Percentiles rank a stretch among this genome's conserved stretches.
These are phyloP conservation scores for Hypoxylon sp. DNA, from an alignment of 2,329 filamentous ascomycete species.

Conservation along the genomic window DNA sequence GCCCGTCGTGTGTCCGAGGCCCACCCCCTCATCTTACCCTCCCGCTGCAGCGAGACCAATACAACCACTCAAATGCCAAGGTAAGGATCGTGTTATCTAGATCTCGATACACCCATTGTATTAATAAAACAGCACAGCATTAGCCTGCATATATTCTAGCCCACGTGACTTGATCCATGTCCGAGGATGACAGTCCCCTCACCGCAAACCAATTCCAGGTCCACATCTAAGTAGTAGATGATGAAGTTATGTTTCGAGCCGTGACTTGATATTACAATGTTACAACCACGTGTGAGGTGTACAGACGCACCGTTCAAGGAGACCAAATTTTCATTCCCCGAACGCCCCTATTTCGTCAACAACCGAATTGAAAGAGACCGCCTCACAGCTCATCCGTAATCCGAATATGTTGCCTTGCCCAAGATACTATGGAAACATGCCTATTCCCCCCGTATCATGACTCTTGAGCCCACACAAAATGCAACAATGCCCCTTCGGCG, in stretches of 20 bases:
- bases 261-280: conserved; percentile 12
- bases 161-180: neutral
- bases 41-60: neutral
- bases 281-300: conserved; percentile 1
- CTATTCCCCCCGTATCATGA: conserved; percentile 3
- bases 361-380: conserved; percentile 12
- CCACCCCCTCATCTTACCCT: neutral
- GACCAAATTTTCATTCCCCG: conserved; percentile 14
- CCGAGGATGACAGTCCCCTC: neutral
- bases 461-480: conserved; percentile 3
- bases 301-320: neutral
- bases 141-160: conserved; percentile 8
- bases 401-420: conserved; percentile 1
- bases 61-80: neutral
- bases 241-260: conserved; percentile 1
- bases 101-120: neutral
- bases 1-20: neutral
- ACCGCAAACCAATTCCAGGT: neutral
- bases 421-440: neutral
- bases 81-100: neutral
- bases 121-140: neutral
- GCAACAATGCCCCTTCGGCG: neutral
- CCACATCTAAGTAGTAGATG: neutral
- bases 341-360: conserved; percentile 14
- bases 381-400: conserved; percentile 8